Evolutionary conservation across 2,329 filamentous ascomycete species (phyloP), one percentile per base, ranked within the genome.

Genomic region (Colletotrichum zoysiae): DNA sequence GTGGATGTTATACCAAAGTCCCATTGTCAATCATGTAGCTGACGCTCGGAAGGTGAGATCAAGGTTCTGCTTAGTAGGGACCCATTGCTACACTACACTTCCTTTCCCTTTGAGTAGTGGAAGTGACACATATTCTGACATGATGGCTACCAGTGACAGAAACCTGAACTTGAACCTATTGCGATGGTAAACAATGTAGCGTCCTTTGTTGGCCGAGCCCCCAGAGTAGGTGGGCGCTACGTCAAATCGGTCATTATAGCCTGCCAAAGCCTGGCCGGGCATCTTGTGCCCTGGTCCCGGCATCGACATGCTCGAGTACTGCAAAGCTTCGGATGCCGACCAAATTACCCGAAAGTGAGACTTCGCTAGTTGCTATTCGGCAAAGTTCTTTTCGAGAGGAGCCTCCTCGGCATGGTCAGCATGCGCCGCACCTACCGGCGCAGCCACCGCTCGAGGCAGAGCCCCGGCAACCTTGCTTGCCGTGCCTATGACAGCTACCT

Each of bases 361-460:
- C 9, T 16, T 14, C 9, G 9, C 1, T 38, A 11, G 26, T 56
- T 3, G 11, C 20, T 38, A 20, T 38, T 23, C 18, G 5, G 33
- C 7, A 30, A 2, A 56, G 33, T 38, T 5, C 20, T 5, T 18
- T 44, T 59, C 1, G 57, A 60, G 30, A 67, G 51, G 16, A 18
- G 38, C 23, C 9, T 12, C 26, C 30, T 23, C 46, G 44, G n/a
- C 20, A 20, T 9, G 35, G 59, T 65, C 53, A 71, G 70, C 65
- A 59, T 60, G 18, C 42, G 42, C 60, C 33, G 46, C 48, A 53
- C 26, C n/a, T 42, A 40, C 40, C 5, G 14, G 40, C 6, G 5
- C 60, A 33, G 40, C 65, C 30, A 42, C 70, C 55, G 40, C 58
- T 53, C 55, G 38, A 69, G 65, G 53, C 40, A 51, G 50, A 55